A percentile compares a stretch with the other conserved stretches of the same genome.
Conservation (phyloP, 495 filamentous ascomycete species). For the Hamigera avellanea region DNA sequence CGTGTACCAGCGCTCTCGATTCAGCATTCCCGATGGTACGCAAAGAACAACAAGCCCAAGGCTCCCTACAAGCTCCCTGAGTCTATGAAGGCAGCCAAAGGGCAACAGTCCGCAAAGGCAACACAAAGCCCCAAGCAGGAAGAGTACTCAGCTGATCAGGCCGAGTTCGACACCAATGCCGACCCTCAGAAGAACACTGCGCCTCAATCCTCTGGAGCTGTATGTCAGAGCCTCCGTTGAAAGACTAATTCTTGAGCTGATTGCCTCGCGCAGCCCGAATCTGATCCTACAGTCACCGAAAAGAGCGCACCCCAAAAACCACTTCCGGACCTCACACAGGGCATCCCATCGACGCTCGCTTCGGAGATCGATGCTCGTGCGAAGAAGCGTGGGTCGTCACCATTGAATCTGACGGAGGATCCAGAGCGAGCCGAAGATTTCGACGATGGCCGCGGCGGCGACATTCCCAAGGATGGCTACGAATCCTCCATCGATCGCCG, state of each 20-base stretch:
- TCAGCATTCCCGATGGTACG: constrained; percentile 32
- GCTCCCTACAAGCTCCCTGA: constrained; percentile 34
- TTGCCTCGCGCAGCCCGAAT: constrained; percentile 15
- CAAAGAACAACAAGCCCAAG: constrained; percentile 34
- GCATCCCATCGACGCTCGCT: constrained; percentile 76
- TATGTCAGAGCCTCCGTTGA: constrained; percentile 8
- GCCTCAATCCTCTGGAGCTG: constrained; percentile 14
- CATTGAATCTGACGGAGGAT: constrained; percentile 49
- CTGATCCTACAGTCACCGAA: constrained; percentile 13
- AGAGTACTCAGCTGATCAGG: constrained; percentile 28
- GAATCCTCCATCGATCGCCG: constrained; percentile 80
- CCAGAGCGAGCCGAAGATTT: constrained; percentile 35
- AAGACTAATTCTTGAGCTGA: not conserved
- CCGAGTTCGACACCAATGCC: constrained; percentile 31
- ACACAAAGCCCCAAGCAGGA: constrained; percentile 9
- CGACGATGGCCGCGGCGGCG: constrained; percentile 35
- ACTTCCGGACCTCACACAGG: constrained; percentile 79
- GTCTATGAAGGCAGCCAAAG: constrained; percentile 17
- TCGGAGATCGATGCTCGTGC: constrained; percentile 52
- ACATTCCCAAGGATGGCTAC: constrained; percentile 74
- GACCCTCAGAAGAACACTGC: constrained; percentile 26
- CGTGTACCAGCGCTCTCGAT: constrained; percentile 22
- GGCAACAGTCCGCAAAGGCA: constrained; percentile 14
- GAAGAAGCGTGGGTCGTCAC: constrained; percentile 28
- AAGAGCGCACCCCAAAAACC: constrained; percentile 30